These are phyloP conservation scores for Hygrophorus pudorinus DNA, from an alignment of 768 basidiomycete genomes.

Conservation along the genomic window DNA sequence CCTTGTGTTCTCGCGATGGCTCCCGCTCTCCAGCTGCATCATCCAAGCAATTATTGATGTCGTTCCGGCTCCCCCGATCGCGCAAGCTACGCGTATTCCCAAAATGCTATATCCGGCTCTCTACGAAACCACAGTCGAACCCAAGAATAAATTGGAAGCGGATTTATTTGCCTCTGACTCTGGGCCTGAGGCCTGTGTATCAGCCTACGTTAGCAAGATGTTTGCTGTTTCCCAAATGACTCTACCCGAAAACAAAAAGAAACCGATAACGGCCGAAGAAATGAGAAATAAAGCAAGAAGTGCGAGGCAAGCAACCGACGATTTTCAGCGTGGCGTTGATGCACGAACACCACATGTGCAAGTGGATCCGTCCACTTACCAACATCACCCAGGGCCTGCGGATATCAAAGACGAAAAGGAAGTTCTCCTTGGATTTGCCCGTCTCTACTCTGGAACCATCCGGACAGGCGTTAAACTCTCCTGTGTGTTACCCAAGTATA, in stretches of 20 bases:
- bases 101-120: slow-evolving; percentile 85
- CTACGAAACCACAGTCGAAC: slow-evolving; percentile 44
- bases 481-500: slow-evolving; percentile 84
- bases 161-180: slow-evolving; percentile 71
- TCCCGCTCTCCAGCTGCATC: slow-evolving; percentile 85
- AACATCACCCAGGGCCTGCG: background rate
- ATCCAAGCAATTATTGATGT: slow-evolving; percentile 90
- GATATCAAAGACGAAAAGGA: slow-evolving; percentile 32
- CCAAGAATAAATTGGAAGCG: slow-evolving; percentile 74
- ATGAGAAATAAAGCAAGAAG: slow-evolving; percentile 52
- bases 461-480: slow-evolving; percentile 51
- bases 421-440: slow-evolving; percentile 82
- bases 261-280: slow-evolving; percentile 58
- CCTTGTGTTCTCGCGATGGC: slow-evolving; percentile 90
- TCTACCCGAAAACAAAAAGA: slow-evolving; percentile 80
- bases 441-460: slow-evolving; percentile 87
- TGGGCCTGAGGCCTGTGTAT: slow-evolving; percentile 44
- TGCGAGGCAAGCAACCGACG: slow-evolving; percentile 20
- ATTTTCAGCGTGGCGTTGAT: background rate
- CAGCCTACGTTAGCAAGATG: slow-evolving; percentile 97
- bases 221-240: slow-evolving; percentile 79
- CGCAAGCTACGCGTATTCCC: slow-evolving; percentile 78
- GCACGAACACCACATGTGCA: background rate
- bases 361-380: no score
- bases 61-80: slow-evolving; percentile 77